Evolutionary conservation across 2,329 filamentous ascomycete species (phyloP).

Genomic region (Erysiphe pulchra): DNA sequence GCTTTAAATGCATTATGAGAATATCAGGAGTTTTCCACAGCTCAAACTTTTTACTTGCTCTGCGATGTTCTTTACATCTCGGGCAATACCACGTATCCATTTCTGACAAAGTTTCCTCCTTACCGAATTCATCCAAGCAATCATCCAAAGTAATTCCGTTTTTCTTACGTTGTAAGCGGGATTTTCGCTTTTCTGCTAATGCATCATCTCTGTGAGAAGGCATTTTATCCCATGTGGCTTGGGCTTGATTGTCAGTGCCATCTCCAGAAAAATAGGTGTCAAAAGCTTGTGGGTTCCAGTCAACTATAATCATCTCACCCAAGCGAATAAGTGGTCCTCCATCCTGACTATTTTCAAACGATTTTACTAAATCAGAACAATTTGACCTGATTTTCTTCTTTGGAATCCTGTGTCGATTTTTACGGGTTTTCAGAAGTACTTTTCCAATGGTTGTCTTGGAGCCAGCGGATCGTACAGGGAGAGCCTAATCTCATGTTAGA

Average conservation of each 20-base stretch:
- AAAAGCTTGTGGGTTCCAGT: constrained; percentile 52
- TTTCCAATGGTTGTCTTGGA: constrained; percentile 2
- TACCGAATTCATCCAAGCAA: constrained; percentile 83
- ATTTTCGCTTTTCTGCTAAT: constrained; percentile 34
- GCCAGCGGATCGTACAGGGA: constrained; percentile 11
- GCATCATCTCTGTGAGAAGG: constrained; percentile 29
- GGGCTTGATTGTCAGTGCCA: constrained; percentile 25
- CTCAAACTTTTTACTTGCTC: constrained; percentile 88
- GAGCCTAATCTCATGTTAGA: constrained; percentile 11
- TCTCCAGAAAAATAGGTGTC: constrained; percentile 37
- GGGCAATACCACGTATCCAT: constrained; percentile 97
- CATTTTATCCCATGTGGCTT: constrained; percentile 26
- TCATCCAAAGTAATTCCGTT: constrained; percentile 66
- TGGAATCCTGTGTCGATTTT: neutral
- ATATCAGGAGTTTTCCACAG: constrained; percentile 95
- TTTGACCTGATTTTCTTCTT: constrained; percentile 10
- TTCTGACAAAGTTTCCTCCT: constrained; percentile 77
- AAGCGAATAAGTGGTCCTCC: constrained; percentile 46
- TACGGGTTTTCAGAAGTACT: neutral
- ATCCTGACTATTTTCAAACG: constrained; percentile 8
- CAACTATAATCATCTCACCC: constrained; percentile 64
- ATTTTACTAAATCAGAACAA: neutral
- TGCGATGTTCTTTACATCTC: constrained; percentile 76
- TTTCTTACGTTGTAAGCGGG: constrained; percentile 38
- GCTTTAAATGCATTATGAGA: constrained; percentile 80